Conservation (phyloP, 306 rosid species). For the Hippophae gyantsensis region DNA sequence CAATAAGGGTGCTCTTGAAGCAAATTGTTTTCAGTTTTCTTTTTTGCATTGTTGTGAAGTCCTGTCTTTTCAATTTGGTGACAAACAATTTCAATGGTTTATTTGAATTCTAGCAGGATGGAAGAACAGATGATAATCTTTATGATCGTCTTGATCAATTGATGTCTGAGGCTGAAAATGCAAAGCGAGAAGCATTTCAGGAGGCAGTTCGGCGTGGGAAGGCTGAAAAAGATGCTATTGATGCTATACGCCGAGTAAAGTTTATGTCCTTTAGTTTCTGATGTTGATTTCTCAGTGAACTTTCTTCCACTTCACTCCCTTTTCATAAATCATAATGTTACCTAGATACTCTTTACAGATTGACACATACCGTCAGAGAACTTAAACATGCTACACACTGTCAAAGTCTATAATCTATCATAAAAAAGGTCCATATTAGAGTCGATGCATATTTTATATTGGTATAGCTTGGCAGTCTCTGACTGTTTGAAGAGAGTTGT, state of each 20-base stretch:
- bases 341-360: background rate
- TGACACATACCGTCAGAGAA: background rate
- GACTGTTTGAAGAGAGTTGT: slow-evolving; percentile 2
- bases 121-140: slow-evolving; percentile 37
- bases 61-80: slow-evolving; percentile 2
- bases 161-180: slow-evolving; percentile 55
- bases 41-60: background rate
- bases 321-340: background rate
- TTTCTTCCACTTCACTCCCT: background rate
- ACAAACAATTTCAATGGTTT: background rate
- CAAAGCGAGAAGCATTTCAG: slow-evolving; percentile 44
- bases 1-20: slow-evolving; percentile 9
- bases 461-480: slow-evolving; percentile 1
- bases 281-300: background rate
- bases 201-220: slow-evolving; percentile 51
- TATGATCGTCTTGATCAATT: slow-evolving; percentile 55
- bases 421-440: slow-evolving; percentile 1
- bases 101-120: slow-evolving; percentile 47
- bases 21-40: background rate
- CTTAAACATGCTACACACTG: background rate
- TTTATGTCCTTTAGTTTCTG: background rate
- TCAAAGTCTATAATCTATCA: background rate
- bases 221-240: slow-evolving; percentile 64
- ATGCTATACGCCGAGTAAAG: slow-evolving; percentile 55
- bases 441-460: background rate